Base-by-base conservation (phyloP, 2,329 filamentous ascomycete species). In the Neonectria magnoliae region DNA sequence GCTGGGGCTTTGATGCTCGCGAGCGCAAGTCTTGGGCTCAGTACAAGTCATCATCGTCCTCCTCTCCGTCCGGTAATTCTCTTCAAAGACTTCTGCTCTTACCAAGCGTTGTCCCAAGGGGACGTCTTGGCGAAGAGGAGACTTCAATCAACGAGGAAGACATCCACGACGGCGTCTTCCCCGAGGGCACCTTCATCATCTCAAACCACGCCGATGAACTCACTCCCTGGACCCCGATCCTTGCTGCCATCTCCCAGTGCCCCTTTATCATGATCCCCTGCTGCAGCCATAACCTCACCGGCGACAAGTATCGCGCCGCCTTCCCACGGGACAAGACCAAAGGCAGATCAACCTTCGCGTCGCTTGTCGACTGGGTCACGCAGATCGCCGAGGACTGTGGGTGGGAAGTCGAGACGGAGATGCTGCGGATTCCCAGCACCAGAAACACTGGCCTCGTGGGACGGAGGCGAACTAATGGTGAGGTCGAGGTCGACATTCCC, bases 201-300 rank as follows among this genome's bases (percentile, higher is more conserved):
- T 97, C 94, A 53, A 99, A 99, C 76, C 96, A 99, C 77, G 95
- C 95, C 11, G 96, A 99, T 76, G 94, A 99, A 80, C 86, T 99
- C 14, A 99, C 96, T 0, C 89, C 93, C 0, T 99, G 96, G 96
- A 98, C 96, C 0, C 96, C 96, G 0, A 86, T 98, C 18, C 87
- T 99, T 44, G 94, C 93, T 1, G 87, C 88, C 7, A 81, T 93
- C 2, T 94, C 91, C 0, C 81, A 87, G 2, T 91, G 91, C 11
- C 91, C 94, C 0, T 99, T 98, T 78, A 88, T 99, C 66, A 92
- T 93, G 71, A 97, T 99, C 48, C 96, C 96, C 1, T 99, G 96
- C 81, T 99, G 96, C 81, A 97, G 93, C 68, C 94, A 98, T 80
- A 87, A 91, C 63, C 88, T 99, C 2, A 88, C 90, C 1, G 96